Evolutionary conservation across 345 rosid genomes (phyloP), one percentile per base, ranked within the genome.

Genomic region (Populus deltoides): DNA sequence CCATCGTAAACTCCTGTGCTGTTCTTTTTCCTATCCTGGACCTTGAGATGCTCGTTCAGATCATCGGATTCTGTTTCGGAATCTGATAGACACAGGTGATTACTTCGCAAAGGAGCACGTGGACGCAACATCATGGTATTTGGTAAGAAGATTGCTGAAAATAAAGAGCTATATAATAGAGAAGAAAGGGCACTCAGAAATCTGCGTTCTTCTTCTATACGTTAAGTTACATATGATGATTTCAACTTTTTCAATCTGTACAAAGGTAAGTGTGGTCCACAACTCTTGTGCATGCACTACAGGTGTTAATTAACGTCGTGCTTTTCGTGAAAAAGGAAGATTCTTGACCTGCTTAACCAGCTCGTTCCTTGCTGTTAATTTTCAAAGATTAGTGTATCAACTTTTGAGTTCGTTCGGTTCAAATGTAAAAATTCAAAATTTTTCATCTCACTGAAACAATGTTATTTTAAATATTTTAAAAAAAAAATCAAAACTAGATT

Each of bases 31-130:
- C 15, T 3, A 6, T 15, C 2, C 1, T 17, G 55, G 18, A 41
- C 10, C 5, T 15, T 7, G 1, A 35, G 15, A 33, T 17, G 3
- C 8, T 25, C 39, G 10, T 27, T 16, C 8, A 41, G 12, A 63
- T 75, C 78, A 66, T 75, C 78, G 11, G 66, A 75, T 8, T 75
- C 78, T 12, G 66, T 75, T 10, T n/a, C 72, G 22, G 78, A 66
- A 49, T 75, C 72, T 49, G 65, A 38, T 66, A 51, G 33, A 67
- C 24, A 47, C 18, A 49, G 45, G 53, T 75, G 72, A 47, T 33
- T 22, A 33, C 7, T 29, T 7, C 15, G 72, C 15, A 75, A 24
- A 16, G 78, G 47, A 8, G 31, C 4, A 75, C 2, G 7, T 45
- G 20, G 8, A 22, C 72, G 41, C 12, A 49, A n/a, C 78, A 75